Evolutionary conservation across 140 eudicot species (phyloP).

Genomic region (Cichorium intybus): DNA sequence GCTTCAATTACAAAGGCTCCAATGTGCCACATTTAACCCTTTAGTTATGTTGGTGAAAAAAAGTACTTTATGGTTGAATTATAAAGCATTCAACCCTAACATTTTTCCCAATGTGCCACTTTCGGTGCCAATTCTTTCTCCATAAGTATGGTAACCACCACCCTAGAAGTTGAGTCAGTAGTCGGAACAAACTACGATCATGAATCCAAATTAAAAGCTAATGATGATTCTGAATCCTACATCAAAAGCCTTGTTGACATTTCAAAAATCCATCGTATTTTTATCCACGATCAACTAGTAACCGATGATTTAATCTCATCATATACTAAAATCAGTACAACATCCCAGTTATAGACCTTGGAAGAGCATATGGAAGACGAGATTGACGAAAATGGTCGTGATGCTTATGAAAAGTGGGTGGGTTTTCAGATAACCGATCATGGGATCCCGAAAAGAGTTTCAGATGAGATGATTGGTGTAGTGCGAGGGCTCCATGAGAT

Average conservation of each 20-base stretch:
- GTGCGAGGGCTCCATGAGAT: conserved; percentile 38
- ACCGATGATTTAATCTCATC: not conserved
- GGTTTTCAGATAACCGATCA: conserved; percentile 48
- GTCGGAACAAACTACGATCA: too few species aligned
- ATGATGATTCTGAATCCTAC: conserved; percentile 17
- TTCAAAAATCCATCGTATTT: conserved; percentile 26
- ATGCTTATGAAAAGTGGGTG: conserved; percentile 48
- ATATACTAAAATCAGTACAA: not conserved
- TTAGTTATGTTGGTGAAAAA: too few species aligned
- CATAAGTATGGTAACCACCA: too few species aligned
- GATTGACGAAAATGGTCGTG: conserved; percentile 20
- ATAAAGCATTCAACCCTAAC: too few species aligned
- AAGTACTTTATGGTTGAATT: too few species aligned
- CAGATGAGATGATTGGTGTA: conserved; percentile 38
- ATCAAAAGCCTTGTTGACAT: conserved; percentile 36
- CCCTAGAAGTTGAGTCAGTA: too few species aligned
- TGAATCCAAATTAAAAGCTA: conserved; percentile 1
- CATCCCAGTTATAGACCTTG: conserved; percentile 41
- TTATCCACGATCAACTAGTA: conserved; percentile 17
- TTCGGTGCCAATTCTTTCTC: too few species aligned
- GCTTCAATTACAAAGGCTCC: too few species aligned
- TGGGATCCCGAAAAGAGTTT: too few species aligned
- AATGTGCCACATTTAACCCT: too few species aligned
- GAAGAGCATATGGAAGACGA: not conserved
- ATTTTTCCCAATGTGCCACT: too few species aligned